Conservation (phyloP, 2,329 filamentous ascomycete species). For the Biscogniauxia marginata region DNA sequence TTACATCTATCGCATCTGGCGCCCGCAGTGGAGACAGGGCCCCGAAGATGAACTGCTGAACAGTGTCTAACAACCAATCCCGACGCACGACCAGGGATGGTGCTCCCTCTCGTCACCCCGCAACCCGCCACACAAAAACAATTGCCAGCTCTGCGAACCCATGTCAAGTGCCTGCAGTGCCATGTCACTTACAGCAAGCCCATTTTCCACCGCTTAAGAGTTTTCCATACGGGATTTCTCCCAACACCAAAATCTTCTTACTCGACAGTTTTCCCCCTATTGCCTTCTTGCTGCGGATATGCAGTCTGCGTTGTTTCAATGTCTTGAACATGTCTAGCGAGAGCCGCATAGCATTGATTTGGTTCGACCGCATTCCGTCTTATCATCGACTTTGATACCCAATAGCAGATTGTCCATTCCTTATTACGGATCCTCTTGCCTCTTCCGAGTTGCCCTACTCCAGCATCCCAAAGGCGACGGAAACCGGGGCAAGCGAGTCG, state of each 20-base stretch:
- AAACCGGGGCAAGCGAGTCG: too few relatives aligned
- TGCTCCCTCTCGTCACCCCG: slow-evolving; percentile 21
- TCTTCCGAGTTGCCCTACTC: too few relatives aligned
- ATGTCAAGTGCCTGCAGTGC: slow-evolving; percentile 1
- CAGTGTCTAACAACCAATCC: background rate
- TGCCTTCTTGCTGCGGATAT: background rate
- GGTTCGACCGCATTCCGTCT: background rate
- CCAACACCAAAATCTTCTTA: background rate
- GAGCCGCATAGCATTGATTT: background rate
- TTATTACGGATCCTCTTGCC: background rate
- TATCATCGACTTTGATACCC: background rate
- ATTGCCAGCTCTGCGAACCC: slow-evolving; percentile 1
- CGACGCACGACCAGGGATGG: background rate
- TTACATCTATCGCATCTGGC: too few relatives aligned
- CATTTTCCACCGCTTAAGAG: background rate
- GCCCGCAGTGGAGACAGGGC: background rate
- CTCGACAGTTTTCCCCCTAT: background rate
- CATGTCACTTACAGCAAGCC: slow-evolving; percentile 1
- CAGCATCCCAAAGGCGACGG: too few relatives aligned
- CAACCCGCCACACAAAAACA: slow-evolving; percentile 26
- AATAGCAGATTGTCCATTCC: background rate
- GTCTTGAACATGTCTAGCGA: background rate
- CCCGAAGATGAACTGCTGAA: slow-evolving; percentile 5
- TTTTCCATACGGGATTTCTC: background rate
- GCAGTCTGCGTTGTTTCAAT: background rate